Evolutionary conservation across 352 stramenopile genomes (phyloP), one percentile per base, ranked within the genome.

Genomic region (Globisporangium viniferum): DNA sequence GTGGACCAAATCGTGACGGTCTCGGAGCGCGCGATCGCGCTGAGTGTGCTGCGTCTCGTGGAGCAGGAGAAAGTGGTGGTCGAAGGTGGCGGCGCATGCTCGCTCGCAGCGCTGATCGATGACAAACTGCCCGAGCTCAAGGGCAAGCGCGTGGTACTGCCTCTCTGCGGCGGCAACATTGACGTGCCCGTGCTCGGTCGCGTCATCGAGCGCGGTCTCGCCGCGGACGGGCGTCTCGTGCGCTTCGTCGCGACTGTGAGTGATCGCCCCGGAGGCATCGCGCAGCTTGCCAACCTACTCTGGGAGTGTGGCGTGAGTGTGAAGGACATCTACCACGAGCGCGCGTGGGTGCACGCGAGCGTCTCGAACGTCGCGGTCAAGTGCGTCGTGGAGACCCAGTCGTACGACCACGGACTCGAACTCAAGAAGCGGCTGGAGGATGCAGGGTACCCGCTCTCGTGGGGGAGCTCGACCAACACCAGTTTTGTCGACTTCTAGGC

Each of bases 21-120:
- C 35, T 95, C 82, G 31, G 97, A 99, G 82, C 97, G 96, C 35
- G 83, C 96, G 58, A 98, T 99, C 71, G 96, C 94, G 24, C 76
- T 99, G 48, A 97, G 95, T 60, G 97, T 99, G 62, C 76, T 99
- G 73, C 86, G 97, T 44, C 84, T 99, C 29, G 90, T 99, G 46
- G 97, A 99, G 75, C 93, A 98, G 73, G 97, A 99, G 81, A 99
- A 99, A 74, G 90, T 98, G 65, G 95, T 99, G 18, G 97, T 99
- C 15, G 97, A 99, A 76, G 96, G 94, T 53, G 94, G 93, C 66
- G 97, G 97, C 44, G 96, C 96, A 10, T 88, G 92, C 48, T 97
- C 96, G 18, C 77, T 99, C 20, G 97, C 97, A 3, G 94, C 95
- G 33, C 76, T 99, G 24, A 92, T 99, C 41, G 96, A 98, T 41